phyloP scores from a whole-genome alignment of 345 rosid genomes.

The Citrus glauca region DNA sequence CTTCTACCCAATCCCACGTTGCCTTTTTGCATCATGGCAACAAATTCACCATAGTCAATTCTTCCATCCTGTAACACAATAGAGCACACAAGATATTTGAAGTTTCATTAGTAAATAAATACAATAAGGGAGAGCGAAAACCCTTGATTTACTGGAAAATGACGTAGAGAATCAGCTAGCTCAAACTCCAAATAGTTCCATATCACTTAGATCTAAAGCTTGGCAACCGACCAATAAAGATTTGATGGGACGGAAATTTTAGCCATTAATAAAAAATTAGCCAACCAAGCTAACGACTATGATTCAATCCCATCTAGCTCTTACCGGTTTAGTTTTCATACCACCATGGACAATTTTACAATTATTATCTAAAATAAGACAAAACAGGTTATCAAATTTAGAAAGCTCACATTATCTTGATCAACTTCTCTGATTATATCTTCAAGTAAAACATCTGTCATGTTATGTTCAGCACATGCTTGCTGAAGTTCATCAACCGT shows the following conservation, averaged over 20 bases:
- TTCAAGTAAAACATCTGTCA: conserved; percentile 83
- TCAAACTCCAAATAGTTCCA: background rate
- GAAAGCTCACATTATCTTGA: conserved; percentile 82
- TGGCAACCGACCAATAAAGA: background rate
- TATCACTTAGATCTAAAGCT: background rate
- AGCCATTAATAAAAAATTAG: background rate
- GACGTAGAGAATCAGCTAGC: background rate
- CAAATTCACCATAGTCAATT: conserved; percentile 96
- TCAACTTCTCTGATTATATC: conserved; percentile 95
- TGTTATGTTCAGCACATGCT: conserved; percentile 89
- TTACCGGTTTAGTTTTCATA: background rate
- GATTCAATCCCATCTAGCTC: background rate
- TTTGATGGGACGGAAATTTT: background rate
- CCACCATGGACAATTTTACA: background rate
- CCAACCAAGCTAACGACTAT: background rate
- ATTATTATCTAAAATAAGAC: background rate
- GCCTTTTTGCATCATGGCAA: conserved; percentile 99
- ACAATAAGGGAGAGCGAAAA: background rate
- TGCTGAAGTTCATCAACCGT: conserved; percentile 96
- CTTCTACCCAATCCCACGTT: conserved; percentile 94
- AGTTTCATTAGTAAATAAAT: background rate
- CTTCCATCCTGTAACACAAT: conserved; percentile 78
- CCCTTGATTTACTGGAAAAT: background rate
- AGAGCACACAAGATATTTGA: background rate
- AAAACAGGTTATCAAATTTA: background rate